These are phyloP conservation scores for Suhomyces maxii DNA, from an alignment of 1,139 yeast species.

Conservation along the genomic window DNA sequence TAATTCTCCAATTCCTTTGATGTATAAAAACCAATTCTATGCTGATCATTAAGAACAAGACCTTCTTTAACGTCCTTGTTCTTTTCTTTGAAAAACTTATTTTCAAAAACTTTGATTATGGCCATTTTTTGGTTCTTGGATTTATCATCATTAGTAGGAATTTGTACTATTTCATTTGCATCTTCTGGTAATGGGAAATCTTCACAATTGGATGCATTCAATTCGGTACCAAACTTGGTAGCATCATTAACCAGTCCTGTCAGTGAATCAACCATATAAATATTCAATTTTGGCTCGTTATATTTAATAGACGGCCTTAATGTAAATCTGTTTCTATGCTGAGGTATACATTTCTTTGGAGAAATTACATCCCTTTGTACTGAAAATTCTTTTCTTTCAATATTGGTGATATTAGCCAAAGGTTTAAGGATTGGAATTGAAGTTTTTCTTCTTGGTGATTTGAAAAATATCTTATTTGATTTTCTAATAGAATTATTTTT, in stretches of 20 bases:
- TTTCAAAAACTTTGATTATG: constrained; percentile 49
- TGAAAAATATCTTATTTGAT: constrained; percentile 24
- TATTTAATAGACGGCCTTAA: constrained; percentile 45
- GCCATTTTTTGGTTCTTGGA: constrained; percentile 41
- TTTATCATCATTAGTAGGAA: constrained; percentile 54
- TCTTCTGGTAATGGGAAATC: constrained; percentile 66
- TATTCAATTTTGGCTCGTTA: constrained; percentile 28
- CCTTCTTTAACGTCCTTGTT: neutral
- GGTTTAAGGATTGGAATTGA: constrained; percentile 36
- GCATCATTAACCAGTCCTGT: constrained; percentile 69
- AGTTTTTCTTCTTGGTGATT: constrained; percentile 20
- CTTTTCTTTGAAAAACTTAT: constrained; percentile 16
- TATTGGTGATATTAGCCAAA: constrained; percentile 22
- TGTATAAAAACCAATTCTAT: constrained; percentile 33
- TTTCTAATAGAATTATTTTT: constrained; percentile 24
- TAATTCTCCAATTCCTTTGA: constrained; percentile 31
- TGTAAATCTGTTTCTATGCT: constrained; percentile 24
- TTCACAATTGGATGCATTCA: constrained; percentile 61
- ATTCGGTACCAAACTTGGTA: constrained; percentile 73
- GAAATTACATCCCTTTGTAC: constrained; percentile 19
- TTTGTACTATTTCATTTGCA: constrained; percentile 60
- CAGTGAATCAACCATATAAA: constrained; percentile 65
- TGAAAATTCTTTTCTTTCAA: constrained; percentile 18
- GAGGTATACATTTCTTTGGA: constrained; percentile 48
- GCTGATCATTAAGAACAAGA: constrained; percentile 2